Evolutionary conservation across 192 early-diverging fungal species (phyloP), one percentile per base, ranked within the genome.

Genomic region (Coemansia sp.): DNA sequence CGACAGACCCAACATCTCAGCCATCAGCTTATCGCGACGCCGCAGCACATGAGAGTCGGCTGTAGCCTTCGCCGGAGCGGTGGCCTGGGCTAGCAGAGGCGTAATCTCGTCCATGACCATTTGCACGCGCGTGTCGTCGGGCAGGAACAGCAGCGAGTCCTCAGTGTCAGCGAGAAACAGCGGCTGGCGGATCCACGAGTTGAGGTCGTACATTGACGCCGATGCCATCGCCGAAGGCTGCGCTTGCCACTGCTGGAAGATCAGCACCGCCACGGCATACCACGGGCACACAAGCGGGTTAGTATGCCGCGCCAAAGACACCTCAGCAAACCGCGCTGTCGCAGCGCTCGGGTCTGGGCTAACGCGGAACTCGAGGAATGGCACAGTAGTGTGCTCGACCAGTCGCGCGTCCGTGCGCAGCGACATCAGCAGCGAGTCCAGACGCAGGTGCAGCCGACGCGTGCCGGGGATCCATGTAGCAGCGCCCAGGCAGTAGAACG

Each of bases 331-430:
- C 15, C 79, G 74, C 13, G 74, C 74, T 9, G 73, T 75, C 7
- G 70, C 67, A 35, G 79, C 52, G 10, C 64, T 55, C 8, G 79
- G 79, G 49, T 82, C 79, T 0, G 79, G 79, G 61, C 65, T 73
- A 47, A 82, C 79, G 47, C 79, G 73, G 74, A 82, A 82, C 79
- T 82, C 79, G 34, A 82, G 70, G 63, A 82, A 72, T 11, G 79
- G 79, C 56, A 82, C 65, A 1, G 79, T 82, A 10, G 79, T 82
- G 73, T 82, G 79, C 79, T 82, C 79, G 1, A 82, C 74, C 53
- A 82, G 74, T 24, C 79, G 79, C 41, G 73, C 52, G 38, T 82
- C 79, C 15, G 79, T 70, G 53, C 79, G 73, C 64, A 67, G 74
- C 45, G 74, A 65, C 79, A 82, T 69, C 4, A 45, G 47, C 67